Evolutionary conservation across 2,329 filamentous ascomycete species (phyloP).

Genomic region (Cladosporium sp.): DNA sequence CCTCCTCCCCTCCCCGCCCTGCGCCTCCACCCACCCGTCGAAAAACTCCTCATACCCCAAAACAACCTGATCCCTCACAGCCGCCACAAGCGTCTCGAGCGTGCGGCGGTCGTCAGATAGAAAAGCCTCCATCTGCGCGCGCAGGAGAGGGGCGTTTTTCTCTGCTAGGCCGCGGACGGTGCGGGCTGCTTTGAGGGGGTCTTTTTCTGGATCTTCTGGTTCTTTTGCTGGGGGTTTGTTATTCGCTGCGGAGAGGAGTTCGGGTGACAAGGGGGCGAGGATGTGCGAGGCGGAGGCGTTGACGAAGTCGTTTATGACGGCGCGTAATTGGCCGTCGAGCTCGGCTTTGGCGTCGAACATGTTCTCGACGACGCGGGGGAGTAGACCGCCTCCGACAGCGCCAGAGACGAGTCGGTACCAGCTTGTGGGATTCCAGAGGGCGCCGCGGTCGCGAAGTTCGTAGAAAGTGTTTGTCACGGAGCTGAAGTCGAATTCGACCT

Average conservation of each 20-base stretch:
- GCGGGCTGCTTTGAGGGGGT: constrained; percentile 27
- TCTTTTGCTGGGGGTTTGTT: not conserved
- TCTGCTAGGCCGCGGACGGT: constrained; percentile 52
- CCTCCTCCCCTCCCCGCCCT: constrained; percentile 28
- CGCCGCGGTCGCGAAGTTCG: constrained; percentile 60
- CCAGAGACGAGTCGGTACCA: constrained; percentile 54
- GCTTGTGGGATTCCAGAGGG: constrained; percentile 60
- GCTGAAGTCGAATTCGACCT: constrained; percentile 63
- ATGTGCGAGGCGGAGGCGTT: constrained; percentile 53
- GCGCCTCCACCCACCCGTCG: constrained; percentile 45
- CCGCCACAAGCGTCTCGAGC: constrained; percentile 60
- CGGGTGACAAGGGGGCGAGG: constrained; percentile 18
- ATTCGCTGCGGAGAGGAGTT: constrained; percentile 2
- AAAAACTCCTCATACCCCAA: constrained; percentile 62
- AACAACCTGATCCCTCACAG: constrained; percentile 60
- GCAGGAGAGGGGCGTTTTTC: constrained; percentile 52
- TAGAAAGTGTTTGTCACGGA: constrained; percentile 61
- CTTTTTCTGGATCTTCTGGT: not conserved
- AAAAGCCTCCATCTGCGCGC: constrained; percentile 56
- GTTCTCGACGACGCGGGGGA: constrained; percentile 64
- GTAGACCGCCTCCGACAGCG: constrained; percentile 41
- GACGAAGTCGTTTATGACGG: constrained; percentile 64
- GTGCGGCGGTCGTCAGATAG: constrained; percentile 58
- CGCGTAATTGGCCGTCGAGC: constrained; percentile 57
- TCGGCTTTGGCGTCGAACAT: constrained; percentile 69